Conservation (phyloP, 2,329 filamentous ascomycete species). For the Microthyrium microscopicum region DNA sequence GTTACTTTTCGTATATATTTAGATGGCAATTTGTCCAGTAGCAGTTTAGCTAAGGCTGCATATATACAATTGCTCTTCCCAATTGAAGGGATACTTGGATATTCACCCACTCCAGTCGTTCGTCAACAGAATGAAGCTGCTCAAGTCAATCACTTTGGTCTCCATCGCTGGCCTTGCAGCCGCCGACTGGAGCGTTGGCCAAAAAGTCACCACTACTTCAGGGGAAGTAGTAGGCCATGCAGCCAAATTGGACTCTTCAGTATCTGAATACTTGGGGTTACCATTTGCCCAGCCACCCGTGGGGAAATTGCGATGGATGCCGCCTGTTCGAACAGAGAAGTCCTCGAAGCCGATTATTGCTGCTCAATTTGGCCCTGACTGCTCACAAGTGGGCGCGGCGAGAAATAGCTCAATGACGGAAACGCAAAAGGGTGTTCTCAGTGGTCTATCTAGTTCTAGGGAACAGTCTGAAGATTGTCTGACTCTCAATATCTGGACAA, state of each 20-base stretch:
- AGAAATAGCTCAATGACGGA: not conserved
- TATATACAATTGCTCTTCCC: too few relatives aligned
- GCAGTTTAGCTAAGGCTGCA: too few relatives aligned
- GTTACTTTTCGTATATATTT: too few relatives aligned
- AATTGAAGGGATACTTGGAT: too few relatives aligned
- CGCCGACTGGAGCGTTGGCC: slow-evolving; percentile 3
- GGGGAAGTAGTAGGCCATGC: slow-evolving; percentile 14
- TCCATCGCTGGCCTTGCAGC: too few relatives aligned
- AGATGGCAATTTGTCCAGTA: too few relatives aligned
- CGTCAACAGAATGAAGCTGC: too few relatives aligned
- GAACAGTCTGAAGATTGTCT: slow-evolving; percentile 10
- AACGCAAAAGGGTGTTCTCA: too few relatives aligned
- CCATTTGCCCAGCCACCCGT: slow-evolving; percentile 14
- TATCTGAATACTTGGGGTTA: slow-evolving; percentile 16
- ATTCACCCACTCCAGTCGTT: too few relatives aligned
- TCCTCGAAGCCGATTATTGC: slow-evolving; percentile 8
- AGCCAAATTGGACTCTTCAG: slow-evolving; percentile 10
- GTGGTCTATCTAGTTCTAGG: too few relatives aligned
- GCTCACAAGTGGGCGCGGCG: slow-evolving; percentile 1
- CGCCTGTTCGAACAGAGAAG: slow-evolving; percentile 11
- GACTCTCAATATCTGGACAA: slow-evolving; percentile 13
- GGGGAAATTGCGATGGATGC: slow-evolving; percentile 14
- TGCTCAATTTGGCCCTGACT: slow-evolving; percentile 8
- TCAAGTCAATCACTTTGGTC: too few relatives aligned
- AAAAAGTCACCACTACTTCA: slow-evolving; percentile 12